Percentiles rank a stretch among this genome's conserved stretches.
Conservation (phyloP, 805 yeast genomes). For the Pichia ethanolica region DNA sequence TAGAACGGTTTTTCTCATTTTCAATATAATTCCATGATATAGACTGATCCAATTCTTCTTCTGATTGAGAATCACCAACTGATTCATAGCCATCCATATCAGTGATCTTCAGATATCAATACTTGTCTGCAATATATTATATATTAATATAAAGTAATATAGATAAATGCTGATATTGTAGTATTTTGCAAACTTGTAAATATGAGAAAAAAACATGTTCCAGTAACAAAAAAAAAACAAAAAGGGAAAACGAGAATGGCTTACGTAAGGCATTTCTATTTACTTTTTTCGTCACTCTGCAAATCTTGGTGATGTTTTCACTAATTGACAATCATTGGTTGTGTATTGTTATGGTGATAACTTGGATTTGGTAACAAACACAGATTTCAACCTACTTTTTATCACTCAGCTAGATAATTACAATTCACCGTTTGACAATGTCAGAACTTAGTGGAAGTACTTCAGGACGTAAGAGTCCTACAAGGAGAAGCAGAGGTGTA, state of each 20-base stretch:
- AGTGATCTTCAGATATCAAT: not conserved
- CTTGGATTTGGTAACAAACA: too few species aligned
- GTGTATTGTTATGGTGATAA: too few species aligned
- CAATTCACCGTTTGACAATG: not conserved
- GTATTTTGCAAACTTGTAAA: too few species aligned
- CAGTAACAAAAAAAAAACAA: too few species aligned
- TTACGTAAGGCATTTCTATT: too few species aligned
- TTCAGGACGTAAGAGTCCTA: slow-evolving; percentile 5
- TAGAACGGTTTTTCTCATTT: not conserved
- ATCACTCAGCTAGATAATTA: not conserved
- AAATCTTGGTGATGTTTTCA: too few species aligned
- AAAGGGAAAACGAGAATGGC: too few species aligned
- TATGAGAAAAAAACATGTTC: too few species aligned
- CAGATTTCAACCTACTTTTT: not conserved
- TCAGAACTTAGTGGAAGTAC: not conserved
- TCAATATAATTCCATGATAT: slow-evolving; percentile 5
- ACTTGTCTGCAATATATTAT: not conserved
- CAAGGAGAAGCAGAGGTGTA: slow-evolving; percentile 6
- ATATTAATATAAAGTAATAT: too few species aligned
- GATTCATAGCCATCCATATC: not conserved
- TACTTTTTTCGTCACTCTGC: too few species aligned
- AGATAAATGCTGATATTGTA: not conserved
- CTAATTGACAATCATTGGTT: too few species aligned
- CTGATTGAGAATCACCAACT: slow-evolving; percentile 5
- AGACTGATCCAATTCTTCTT: not conserved